phyloP scores from a whole-genome alignment of 2,329 filamentous ascomycete species.

The Colletotrichum karsti region DNA sequence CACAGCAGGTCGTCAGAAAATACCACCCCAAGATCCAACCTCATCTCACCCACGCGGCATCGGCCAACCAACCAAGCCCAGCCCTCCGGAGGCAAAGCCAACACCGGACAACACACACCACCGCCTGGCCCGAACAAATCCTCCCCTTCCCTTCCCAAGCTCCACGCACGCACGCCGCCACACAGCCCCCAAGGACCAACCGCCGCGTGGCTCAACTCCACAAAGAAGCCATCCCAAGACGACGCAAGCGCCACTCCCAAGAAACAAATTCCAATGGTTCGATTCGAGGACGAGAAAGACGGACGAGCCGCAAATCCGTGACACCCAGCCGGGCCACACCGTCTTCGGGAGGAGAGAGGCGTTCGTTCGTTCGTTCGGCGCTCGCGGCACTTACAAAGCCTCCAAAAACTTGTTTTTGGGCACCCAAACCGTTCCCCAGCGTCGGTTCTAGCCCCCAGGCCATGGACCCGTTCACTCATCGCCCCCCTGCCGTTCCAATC shows the following conservation, averaged over 20 bases:
- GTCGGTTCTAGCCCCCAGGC: neutral
- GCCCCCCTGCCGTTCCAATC: neutral
- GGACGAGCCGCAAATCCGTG: neutral
- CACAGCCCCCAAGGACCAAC: neutral
- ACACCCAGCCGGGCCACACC: neutral
- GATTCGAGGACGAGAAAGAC: too few relatives aligned
- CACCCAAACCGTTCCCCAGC: neutral
- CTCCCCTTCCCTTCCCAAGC: too few relatives aligned
- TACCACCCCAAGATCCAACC: neutral
- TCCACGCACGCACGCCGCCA: neutral
- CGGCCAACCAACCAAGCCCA: neutral
- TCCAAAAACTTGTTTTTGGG: neutral
- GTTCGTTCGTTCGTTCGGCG: neutral
- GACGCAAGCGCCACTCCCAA: neutral
- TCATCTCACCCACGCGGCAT: neutral
- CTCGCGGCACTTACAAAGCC: neutral
- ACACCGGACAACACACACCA: too few relatives aligned
- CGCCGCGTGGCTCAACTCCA: conserved; percentile 11
- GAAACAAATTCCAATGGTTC: neutral
- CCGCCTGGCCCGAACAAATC: neutral
- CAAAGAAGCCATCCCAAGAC: neutral
- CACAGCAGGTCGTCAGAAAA: neutral
- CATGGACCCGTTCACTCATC: neutral
- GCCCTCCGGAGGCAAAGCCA: neutral
- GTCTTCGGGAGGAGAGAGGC: too few relatives aligned